These are phyloP conservation scores for Cyclotella atomus DNA, from an alignment of 108 stramenopile genomes.

Conservation along the genomic window DNA sequence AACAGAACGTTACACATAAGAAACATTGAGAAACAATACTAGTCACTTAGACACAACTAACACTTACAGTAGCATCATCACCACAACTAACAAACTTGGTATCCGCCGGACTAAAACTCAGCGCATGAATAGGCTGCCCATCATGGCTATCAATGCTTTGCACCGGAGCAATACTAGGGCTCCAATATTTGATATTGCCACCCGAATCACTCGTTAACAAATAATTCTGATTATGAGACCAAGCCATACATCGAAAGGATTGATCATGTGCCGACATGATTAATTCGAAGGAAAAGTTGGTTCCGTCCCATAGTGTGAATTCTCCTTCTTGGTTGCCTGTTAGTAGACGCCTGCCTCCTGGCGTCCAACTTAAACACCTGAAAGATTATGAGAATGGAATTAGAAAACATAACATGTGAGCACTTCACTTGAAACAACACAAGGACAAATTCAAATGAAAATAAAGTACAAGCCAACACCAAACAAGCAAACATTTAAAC, in stretches of 20 bases:
- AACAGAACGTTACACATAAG: neutral
- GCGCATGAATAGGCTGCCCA: conserved; percentile 86
- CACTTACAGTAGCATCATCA: conserved; percentile 86
- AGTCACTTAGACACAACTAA: neutral
- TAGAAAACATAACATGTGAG: neutral
- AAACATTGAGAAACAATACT: neutral
- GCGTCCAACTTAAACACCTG: conserved; percentile 82
- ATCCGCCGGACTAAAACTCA: conserved; percentile 93
- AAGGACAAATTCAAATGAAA: no score
- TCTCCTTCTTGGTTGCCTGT: conserved; percentile 91
- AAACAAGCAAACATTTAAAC: no score
- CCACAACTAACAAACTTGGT: conserved; percentile 94
- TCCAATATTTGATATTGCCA: conserved; percentile 93
- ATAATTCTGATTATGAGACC: conserved; percentile 90
- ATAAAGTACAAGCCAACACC: neutral
- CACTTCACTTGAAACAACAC: neutral
- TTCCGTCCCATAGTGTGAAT: conserved; percentile 94
- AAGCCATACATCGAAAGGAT: conserved; percentile 91
- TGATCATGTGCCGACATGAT: conserved; percentile 89
- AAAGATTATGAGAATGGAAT: neutral
- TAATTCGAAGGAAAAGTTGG: conserved; percentile 88
- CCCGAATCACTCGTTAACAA: conserved; percentile 89
- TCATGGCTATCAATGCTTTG: conserved; percentile 87
- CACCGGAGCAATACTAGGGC: conserved; percentile 89
- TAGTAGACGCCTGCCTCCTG: conserved; percentile 84